Evolutionary conservation across 306 rosid genomes (phyloP), one percentile per base, ranked within the genome.

Genomic region (Prinsepia uniflora): DNA sequence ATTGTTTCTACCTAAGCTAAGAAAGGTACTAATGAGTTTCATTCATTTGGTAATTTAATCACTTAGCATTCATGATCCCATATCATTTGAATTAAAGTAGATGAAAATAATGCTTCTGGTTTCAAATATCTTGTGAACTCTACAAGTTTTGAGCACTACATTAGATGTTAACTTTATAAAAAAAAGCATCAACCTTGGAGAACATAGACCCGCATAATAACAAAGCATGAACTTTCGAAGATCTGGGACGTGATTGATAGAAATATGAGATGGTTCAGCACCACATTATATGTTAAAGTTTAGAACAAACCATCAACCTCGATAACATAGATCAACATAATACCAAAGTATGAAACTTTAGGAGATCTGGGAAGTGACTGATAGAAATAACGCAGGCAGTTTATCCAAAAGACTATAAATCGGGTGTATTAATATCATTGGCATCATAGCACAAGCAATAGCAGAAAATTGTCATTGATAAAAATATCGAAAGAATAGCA

Each of bases 41-140:
- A 43, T 70, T 65, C 24, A 70, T 56, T 14, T 56, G 55, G 65
- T 22, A 56, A 13, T 43, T 20, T 70, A 60, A 70, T 24, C 65
- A 42, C 3, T 20, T 22, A 55, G 15, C 19, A 55, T 45, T 10
- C 9, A 41, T 13, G 49, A 22, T 0, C 18, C 10, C 57, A 1
- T 34, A 48, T 66, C 2, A 49, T 15, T 67, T 6, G 46, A 40
- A 34, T 48, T 67, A 17, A 36, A 12, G 13, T n/a, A 48, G 1
- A 1, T 9, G 20, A 17, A 50, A 68, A 19, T 68, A 41, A 52
- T 67, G 59, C 47, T 10, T 34, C 24, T 3, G 71, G 40, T 39
- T 68, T 19, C 62, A 68, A 68, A 36, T 50, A 50, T 68, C 49
- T 7, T 43, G 12, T 43, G 63, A 40, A 53, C 63, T 54, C 15